Base-by-base conservation (phyloP, 805 yeast species). In the Pichia cabralensis region DNA sequence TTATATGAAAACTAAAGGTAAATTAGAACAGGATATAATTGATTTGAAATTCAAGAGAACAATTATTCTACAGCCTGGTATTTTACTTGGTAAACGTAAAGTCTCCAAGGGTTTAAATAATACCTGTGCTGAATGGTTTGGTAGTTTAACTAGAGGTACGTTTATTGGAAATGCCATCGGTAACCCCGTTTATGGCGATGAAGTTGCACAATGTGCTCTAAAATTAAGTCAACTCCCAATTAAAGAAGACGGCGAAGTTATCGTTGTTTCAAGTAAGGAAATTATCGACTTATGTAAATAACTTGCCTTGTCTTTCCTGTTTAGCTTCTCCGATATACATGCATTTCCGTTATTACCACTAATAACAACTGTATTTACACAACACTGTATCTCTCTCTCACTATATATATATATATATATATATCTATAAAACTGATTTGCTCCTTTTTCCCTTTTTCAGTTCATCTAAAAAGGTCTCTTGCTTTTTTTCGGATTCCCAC, bases 41-140 rank as follows among this genome's bases (percentile, higher is more conserved):
- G 74, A 61, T 0, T 61, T 85, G 38, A 68, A 64, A 19, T 86
- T 84, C 55, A 77, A 76, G n/a, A 64, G 74, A 35, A 75, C 86
- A 1, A 69, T 84, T 33, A 79, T 86, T 41, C 55, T 86, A 36
- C 68, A 83, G 48, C 96, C 96, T 0, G 95, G 95, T 11, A 53
- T 64, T 1, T 59, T 85, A 24, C 46, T 82, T 6, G 95, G 95
- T 5, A 68, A 70, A 20, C 63, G 94, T 47, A 64, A 60, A 13
- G 40, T 41, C 7, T 39, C 55, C 2, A 67, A 64, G 34, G 73
- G 70, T 1, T 44, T 58, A 4, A 51, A 51, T 5, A 65, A 60
- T 36, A 48, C 41, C 11, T 3, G 58, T 2, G 52, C 51, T 11
- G 57, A 51, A 11, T 54, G 44, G 3, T 14, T 71, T 12, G 65